Evolutionary conservation across 2,329 filamentous ascomycete species (phyloP).

Genomic region (Colletotrichum sp.): DNA sequence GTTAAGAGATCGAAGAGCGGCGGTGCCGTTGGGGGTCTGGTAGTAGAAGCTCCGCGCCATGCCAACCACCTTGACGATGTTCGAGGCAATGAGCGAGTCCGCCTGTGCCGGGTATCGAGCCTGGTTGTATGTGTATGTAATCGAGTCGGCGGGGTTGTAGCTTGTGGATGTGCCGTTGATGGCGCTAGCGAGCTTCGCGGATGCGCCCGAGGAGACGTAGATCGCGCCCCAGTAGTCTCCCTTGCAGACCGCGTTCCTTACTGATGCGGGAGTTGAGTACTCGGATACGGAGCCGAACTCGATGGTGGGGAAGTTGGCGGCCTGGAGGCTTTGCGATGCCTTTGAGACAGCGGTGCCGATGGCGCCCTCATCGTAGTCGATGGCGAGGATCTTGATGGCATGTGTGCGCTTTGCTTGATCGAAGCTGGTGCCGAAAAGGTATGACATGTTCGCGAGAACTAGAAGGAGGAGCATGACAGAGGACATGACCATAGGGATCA

Average conservation of each 20-base stretch:
- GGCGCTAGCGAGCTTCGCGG: conserved; percentile 32
- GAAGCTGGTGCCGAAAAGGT: conserved; percentile 38
- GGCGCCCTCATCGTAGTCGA: conserved; percentile 36
- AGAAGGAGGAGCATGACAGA: conserved; percentile 4
- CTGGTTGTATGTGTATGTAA: conserved; percentile 41
- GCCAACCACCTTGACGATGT: conserved; percentile 31
- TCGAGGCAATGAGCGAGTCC: conserved; percentile 31
- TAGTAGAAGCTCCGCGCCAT: conserved; percentile 30
- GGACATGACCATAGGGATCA: neutral
- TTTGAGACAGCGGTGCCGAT: conserved; percentile 35
- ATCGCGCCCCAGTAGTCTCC: conserved; percentile 42
- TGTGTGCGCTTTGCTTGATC: conserved; percentile 25
- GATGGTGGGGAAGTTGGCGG: conserved; percentile 35
- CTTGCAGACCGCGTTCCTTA: conserved; percentile 39
- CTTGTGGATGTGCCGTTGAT: conserved; percentile 27
- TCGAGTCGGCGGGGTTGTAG: conserved; percentile 35
- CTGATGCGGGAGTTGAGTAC: conserved; percentile 29
- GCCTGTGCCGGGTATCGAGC: conserved; percentile 37
- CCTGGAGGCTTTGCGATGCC: conserved; percentile 36
- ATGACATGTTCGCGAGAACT: conserved; percentile 22
- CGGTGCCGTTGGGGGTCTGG: conserved; percentile 24
- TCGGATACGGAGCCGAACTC: conserved; percentile 27
- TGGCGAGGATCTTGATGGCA: conserved; percentile 30
- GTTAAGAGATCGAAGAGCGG: conserved; percentile 21
- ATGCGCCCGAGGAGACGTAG: conserved; percentile 35